phyloP scores from a whole-genome alignment of 768 basidiomycete species.

The Lentinula boryana region DNA sequence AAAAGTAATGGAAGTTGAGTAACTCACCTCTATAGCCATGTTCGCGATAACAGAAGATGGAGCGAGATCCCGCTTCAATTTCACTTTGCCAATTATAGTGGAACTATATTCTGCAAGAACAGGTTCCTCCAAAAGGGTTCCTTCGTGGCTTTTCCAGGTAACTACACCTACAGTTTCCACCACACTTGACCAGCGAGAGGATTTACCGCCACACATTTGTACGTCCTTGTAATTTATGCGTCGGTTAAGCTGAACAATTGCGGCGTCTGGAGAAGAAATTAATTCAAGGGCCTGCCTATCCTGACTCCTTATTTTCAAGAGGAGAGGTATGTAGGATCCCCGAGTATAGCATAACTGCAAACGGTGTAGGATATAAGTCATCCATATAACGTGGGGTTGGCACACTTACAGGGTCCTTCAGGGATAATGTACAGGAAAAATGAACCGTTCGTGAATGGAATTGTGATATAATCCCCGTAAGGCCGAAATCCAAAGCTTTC shows the following conservation, averaged over 20 bases:
- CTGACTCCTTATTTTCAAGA: not conserved
- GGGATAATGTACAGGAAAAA: not conserved
- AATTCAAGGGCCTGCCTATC: slow-evolving; percentile 12
- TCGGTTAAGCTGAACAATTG: slow-evolving; percentile 3
- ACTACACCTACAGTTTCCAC: not conserved
- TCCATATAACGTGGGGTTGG: too few species aligned
- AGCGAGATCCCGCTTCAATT: not conserved
- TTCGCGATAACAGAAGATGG: slow-evolving; percentile 3
- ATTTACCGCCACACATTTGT: slow-evolving; percentile 4
- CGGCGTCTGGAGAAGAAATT: slow-evolving; percentile 4
- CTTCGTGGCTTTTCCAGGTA: not conserved
- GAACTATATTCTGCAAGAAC: not conserved
- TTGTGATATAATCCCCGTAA: not conserved
- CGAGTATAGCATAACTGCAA: slow-evolving; percentile 10
- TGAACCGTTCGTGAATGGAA: not conserved
- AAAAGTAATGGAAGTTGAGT: not conserved
- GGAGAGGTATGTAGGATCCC: slow-evolving; percentile 9
- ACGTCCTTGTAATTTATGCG: slow-evolving; percentile 5
- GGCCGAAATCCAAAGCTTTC: slow-evolving; percentile 15
- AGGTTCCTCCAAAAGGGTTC: not conserved
- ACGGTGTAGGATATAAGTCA: not conserved
- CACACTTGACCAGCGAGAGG: slow-evolving; percentile 5
- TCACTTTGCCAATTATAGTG: not conserved
- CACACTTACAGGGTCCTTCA: not conserved
- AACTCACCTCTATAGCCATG: not conserved